These are phyloP conservation scores for Trematosphaeria pertusa DNA, from an alignment of 2,329 filamentous ascomycete species.

Conservation along the genomic window DNA sequence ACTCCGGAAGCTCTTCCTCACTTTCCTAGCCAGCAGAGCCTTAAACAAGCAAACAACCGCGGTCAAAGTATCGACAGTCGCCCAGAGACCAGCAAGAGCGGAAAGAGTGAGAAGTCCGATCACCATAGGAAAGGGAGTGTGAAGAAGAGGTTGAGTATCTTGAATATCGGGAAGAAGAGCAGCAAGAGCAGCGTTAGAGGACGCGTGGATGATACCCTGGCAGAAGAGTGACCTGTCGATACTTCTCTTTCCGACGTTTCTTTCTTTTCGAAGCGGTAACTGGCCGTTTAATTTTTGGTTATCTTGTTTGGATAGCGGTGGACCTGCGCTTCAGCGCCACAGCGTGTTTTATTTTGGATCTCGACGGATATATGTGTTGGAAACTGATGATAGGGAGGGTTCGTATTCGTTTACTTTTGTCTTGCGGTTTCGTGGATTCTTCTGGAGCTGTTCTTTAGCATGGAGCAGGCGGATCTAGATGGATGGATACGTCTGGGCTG, in stretches of 20 bases:
- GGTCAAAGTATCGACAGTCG: slow-evolving; percentile 19
- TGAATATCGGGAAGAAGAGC: slow-evolving; percentile 76
- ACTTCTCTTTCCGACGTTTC: slow-evolving; percentile 5
- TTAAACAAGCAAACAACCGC: slow-evolving; percentile 19
- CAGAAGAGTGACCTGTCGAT: slow-evolving; percentile 35
- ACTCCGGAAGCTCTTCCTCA: slow-evolving; percentile 38
- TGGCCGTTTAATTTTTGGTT: slow-evolving; percentile 1
- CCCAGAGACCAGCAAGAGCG: slow-evolving; percentile 42
- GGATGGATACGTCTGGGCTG: not conserved
- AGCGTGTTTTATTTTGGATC: no score
- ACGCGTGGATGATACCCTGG: slow-evolving; percentile 35
- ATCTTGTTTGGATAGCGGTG: slow-evolving; percentile 9
- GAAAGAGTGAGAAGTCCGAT: slow-evolving; percentile 51
- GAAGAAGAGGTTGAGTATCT: slow-evolving; percentile 78
- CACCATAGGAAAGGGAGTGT: slow-evolving; percentile 62
- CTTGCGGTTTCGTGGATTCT: not conserved
- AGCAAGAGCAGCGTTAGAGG: slow-evolving; percentile 60
- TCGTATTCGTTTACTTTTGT: not conserved
- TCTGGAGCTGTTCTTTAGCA: slow-evolving; percentile 7
- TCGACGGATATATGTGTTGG: slow-evolving; percentile 3
- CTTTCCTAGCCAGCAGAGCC: slow-evolving; percentile 32
- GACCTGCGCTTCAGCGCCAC: no score
- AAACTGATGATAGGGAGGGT: not conserved
- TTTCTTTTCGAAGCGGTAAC: slow-evolving; percentile 1
- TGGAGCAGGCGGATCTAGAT: slow-evolving; percentile 14